phyloP scores from a whole-genome alignment of 371 early-diverging fungal genomes.

The Mycotypha africana region DNA sequence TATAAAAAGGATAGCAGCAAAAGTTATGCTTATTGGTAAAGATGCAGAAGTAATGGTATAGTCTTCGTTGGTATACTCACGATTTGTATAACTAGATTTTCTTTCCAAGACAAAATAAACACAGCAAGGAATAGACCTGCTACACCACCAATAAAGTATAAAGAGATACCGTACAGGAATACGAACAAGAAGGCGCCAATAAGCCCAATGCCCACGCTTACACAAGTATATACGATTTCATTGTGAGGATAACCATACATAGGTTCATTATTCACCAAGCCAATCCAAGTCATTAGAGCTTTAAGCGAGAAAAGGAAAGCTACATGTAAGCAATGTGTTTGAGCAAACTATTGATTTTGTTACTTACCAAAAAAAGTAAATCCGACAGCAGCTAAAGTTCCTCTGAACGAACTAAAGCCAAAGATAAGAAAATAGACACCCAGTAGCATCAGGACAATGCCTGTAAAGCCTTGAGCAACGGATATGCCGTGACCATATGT shows the following conservation, averaged over 20 bases:
- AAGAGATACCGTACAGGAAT: conserved; percentile 18
- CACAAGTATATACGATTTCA: conserved; percentile 21
- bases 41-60: too few relatives aligned
- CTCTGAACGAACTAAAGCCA: conserved; percentile 29
- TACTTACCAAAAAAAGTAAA: conserved; percentile 33
- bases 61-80: conserved; percentile 22
- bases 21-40: too few relatives aligned
- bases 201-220: conserved; percentile 20
- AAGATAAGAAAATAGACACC: conserved; percentile 27
- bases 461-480: conserved; percentile 28
- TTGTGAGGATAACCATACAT: conserved; percentile 21
- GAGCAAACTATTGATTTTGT: too few relatives aligned
- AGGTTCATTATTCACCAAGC: conserved; percentile 36
- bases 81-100: conserved; percentile 38
- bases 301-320: background rate
- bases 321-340: too few relatives aligned
- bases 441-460: conserved; percentile 23
- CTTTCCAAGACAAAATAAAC: conserved; percentile 45
- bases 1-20: conserved; percentile 9
- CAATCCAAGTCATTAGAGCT: conserved; percentile 39
- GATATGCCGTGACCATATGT: conserved; percentile 29
- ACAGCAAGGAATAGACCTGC: conserved; percentile 42
- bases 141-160: conserved; percentile 38
- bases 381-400: conserved; percentile 27
- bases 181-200: conserved; percentile 25